phyloP scores from a whole-genome alignment of 306 rosid species.

The Cicer yamashitae region DNA sequence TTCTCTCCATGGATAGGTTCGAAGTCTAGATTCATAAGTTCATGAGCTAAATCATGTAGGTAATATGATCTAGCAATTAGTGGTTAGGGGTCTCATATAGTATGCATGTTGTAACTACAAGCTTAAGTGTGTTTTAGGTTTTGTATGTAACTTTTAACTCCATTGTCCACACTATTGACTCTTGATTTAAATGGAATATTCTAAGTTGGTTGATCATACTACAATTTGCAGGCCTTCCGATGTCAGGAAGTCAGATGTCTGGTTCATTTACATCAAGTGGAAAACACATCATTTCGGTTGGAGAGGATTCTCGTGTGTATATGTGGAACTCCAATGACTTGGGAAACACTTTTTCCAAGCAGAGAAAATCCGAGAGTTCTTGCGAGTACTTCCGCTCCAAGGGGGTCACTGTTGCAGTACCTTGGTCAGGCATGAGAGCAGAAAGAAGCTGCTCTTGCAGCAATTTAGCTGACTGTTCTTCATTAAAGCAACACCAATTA shows the following conservation, averaged over 20 bases:
- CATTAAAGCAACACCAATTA: slow-evolving; percentile 35
- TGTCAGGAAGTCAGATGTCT: slow-evolving; percentile 78
- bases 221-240: slow-evolving; percentile 63
- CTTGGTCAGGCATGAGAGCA: slow-evolving; percentile 70
- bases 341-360: slow-evolving; percentile 45
- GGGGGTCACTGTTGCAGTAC: slow-evolving; percentile 77
- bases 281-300: slow-evolving; percentile 73
- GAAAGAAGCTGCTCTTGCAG: slow-evolving; percentile 34
- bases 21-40: background rate
- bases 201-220: slow-evolving; percentile 39
- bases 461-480: slow-evolving; percentile 29
- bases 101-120: slow-evolving; percentile 4
- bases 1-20: slow-evolving; percentile 4
- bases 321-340: slow-evolving; percentile 64
- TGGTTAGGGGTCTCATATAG: background rate
- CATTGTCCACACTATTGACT: background rate
- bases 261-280: slow-evolving; percentile 72
- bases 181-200: slow-evolving; percentile 23
- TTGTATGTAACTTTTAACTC: background rate
- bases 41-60: background rate
- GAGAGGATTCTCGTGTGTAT: slow-evolving; percentile 79
- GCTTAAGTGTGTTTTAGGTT: slow-evolving; percentile 21
- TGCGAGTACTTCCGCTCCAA: slow-evolving; percentile 74
- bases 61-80: background rate
- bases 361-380: slow-evolving; percentile 57